Evolutionary conservation across 768 basidiomycete species (phyloP).

Genomic region (Naganishia kalamii): DNA sequence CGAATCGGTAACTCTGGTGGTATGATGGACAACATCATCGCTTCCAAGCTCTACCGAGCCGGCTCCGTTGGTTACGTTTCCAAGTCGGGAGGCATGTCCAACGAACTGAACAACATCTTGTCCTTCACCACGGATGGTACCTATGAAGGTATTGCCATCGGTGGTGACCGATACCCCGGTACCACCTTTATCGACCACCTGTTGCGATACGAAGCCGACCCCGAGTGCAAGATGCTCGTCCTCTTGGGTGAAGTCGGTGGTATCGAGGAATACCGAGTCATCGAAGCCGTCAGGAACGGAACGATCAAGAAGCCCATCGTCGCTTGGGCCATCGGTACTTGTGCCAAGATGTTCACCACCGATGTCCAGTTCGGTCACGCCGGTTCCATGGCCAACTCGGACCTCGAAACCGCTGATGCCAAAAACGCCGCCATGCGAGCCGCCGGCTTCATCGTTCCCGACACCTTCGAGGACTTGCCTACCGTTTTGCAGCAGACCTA

Average conservation of each 20-base stretch:
- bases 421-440: conserved; percentile 93
- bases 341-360: conserved; percentile 99
- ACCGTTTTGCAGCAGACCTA: conserved; percentile 76
- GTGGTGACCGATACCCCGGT: conserved; percentile 97
- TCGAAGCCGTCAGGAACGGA: conserved; percentile 89
- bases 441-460: conserved; percentile 92
- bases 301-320: conserved; percentile 97
- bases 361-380: conserved; percentile 99
- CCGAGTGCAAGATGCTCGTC: conserved; percentile 98
- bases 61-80: conserved; percentile 98
- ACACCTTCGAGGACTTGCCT: conserved; percentile 95
- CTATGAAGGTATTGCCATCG: conserved; percentile 99
- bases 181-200: conserved; percentile 99
- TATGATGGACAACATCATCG: conserved; percentile 99
- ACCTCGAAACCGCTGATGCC: conserved; percentile 92
- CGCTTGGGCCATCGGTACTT: conserved; percentile 99
- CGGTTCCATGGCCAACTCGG: conserved; percentile 95
- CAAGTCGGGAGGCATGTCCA: conserved; percentile 99
- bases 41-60: conserved; percentile 95
- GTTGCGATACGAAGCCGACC: conserved; percentile 92
- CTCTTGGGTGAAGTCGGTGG: conserved; percentile 98
- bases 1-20: conserved; percentile 98
- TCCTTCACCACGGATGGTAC: conserved; percentile 93
- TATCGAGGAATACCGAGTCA: conserved; percentile 97
- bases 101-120: conserved; percentile 99